Evolutionary conservation across 208 protist genomes (phyloP).

Genomic region (Trypanosoma boissoni): DNA sequence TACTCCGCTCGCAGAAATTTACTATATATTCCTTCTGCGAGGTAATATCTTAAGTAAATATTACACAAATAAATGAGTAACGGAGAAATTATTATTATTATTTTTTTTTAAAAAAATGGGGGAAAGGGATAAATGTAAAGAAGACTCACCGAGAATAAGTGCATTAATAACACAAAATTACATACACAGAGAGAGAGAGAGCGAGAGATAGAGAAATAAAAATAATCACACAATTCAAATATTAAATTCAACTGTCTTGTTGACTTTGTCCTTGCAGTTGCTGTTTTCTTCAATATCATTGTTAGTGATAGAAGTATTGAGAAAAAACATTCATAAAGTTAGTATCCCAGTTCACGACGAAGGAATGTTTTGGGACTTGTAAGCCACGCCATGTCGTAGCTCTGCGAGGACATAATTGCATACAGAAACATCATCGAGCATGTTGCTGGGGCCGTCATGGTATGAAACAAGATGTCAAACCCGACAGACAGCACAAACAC

Average conservation of each 20-base stretch:
- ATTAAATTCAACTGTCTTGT: not conserved
- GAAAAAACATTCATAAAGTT: constrained; percentile 13
- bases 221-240: not conserved
- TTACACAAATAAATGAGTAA: too few relatives aligned
- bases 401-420: constrained; percentile 73
- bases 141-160: not conserved
- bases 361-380: constrained; percentile 87
- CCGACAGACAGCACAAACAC: constrained; percentile 56
- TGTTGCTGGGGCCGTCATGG: constrained; percentile 82
- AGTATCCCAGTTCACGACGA: constrained; percentile 80
- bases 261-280: not conserved
- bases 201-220: too few relatives aligned
- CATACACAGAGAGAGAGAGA: constrained; percentile 1
- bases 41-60: constrained; percentile 7
- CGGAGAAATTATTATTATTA: constrained; percentile 7
- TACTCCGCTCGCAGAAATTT: constrained; percentile 2
- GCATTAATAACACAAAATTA: not conserved
- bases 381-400: constrained; percentile 87
- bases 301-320: not conserved
- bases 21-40: constrained; percentile 2
- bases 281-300: constrained; percentile 1
- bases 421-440: constrained; percentile 84
- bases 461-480: constrained; percentile 80
- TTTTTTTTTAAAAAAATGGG: not conserved
- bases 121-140: too few relatives aligned